Percentiles rank a stretch among this genome's conserved stretches.
phyloP scores from a whole-genome alignment of 139 green algal species.

The Chlorella ohadii region DNA sequence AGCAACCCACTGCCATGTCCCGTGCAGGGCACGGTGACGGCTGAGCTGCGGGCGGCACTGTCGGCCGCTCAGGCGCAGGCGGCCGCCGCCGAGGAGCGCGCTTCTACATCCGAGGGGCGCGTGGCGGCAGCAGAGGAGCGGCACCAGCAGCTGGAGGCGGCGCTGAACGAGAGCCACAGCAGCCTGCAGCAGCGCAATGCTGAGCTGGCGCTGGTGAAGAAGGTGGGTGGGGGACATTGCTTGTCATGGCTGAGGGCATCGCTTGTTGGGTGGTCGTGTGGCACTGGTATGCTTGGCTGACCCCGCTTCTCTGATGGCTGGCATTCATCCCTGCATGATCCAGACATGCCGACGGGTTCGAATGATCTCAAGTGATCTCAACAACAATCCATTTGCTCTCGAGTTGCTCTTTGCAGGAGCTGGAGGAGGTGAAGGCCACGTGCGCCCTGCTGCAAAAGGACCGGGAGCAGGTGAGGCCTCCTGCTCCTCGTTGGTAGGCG shows the following conservation, averaged over 20 bases:
- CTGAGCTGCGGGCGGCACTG: slow-evolving; percentile 32
- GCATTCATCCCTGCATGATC: too few relatives aligned
- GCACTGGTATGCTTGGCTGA: too few relatives aligned
- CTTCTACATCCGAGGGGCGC: neutral
- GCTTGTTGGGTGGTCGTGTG: too few relatives aligned
- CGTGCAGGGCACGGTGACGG: neutral
- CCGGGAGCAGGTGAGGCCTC: neutral
- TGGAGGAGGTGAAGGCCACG: slow-evolving; percentile 26
- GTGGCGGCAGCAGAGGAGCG: slow-evolving; percentile 22
- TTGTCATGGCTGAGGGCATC: too few relatives aligned
- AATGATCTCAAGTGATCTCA: too few relatives aligned
- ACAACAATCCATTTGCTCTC: too few relatives aligned
- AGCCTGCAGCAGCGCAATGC: slow-evolving; percentile 36
- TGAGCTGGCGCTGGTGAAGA: slow-evolving; percentile 20
- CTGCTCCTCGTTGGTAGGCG: too few relatives aligned
- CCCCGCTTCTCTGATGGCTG: too few relatives aligned
- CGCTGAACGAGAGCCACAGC: slow-evolving; percentile 39
- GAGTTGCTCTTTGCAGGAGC: slow-evolving; percentile 1
- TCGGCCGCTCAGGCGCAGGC: neutral
- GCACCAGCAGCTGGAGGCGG: slow-evolving; percentile 34
- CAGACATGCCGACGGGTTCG: too few relatives aligned
- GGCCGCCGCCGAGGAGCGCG: neutral
- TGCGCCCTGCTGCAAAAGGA: slow-evolving; percentile 33
- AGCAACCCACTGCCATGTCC: too few relatives aligned
- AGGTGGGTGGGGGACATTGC: neutral